A percentile compares a stretch with the other conserved stretches of the same genome.
Conservation (phyloP, 2,329 filamentous ascomycete species). For the Graphilbum sp. region DNA sequence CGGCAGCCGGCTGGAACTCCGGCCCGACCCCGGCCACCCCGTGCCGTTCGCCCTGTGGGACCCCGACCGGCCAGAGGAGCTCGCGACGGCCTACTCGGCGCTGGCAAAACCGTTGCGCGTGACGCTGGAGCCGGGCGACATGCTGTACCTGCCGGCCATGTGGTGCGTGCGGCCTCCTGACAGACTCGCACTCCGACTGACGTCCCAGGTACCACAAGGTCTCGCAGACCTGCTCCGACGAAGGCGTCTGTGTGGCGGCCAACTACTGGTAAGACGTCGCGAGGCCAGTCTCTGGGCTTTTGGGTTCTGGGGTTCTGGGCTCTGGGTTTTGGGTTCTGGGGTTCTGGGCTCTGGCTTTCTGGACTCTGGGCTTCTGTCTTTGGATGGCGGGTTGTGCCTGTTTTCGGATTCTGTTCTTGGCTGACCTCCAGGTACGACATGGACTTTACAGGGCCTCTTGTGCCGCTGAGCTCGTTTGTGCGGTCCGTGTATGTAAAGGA, state of each 20-base stretch:
- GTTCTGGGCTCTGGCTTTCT: too few species aligned
- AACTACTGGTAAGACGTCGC: constrained; percentile 75
- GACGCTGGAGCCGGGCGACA: constrained; percentile 55
- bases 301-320: too few species aligned
- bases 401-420: not conserved
- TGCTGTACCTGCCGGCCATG: constrained; percentile 67
- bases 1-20: constrained; percentile 11
- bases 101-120: constrained; percentile 47
- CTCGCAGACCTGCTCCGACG: constrained; percentile 48
- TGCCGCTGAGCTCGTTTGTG: constrained; percentile 42
- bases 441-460: constrained; percentile 56
- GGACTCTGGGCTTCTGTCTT: too few species aligned
- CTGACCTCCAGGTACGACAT: constrained; percentile 53
- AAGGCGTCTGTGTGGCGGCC: constrained; percentile 60
- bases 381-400: too few species aligned
- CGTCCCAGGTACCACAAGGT: constrained; percentile 58
- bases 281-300: constrained; percentile 1
- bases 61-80: constrained; percentile 38
- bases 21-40: constrained; percentile 5
- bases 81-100: constrained; percentile 40
- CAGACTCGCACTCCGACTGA: not conserved
- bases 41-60: constrained; percentile 64
- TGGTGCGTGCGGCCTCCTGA: constrained; percentile 42
- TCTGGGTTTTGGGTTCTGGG: too few species aligned
- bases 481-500: constrained; percentile 18